phyloP scores from a whole-genome alignment of 2,329 filamentous ascomycete genomes.

The Aspergillus pseudoterreus region DNA sequence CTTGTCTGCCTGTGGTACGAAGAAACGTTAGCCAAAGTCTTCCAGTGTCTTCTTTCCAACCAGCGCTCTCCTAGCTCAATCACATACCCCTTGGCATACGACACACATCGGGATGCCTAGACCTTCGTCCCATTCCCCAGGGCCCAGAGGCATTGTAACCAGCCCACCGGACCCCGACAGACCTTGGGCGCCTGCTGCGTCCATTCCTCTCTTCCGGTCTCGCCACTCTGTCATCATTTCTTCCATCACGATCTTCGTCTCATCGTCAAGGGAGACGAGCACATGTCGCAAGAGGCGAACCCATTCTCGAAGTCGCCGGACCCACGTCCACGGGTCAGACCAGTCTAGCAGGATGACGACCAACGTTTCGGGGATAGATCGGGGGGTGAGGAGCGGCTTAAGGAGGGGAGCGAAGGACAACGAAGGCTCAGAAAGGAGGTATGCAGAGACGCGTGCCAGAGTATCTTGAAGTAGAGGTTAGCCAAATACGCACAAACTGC shows the following conservation, averaged over 20 bases:
- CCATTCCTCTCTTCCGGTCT: conserved; percentile 64
- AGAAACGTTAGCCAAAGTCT: conserved; percentile 15
- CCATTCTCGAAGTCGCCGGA: conserved; percentile 85
- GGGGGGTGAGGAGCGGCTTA: conserved; percentile 76
- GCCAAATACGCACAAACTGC: not conserved
- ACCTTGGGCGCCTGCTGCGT: conserved; percentile 50
- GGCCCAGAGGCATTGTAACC: conserved; percentile 72
- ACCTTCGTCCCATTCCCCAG: conserved; percentile 89
- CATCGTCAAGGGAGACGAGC: conserved; percentile 67
- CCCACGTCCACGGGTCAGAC: conserved; percentile 90
- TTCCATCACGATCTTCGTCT: conserved; percentile 79
- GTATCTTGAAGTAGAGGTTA: conserved; percentile 58
- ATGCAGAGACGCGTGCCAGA: conserved; percentile 81
- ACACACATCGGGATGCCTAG: conserved; percentile 84
- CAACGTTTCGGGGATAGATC: conserved; percentile 79
- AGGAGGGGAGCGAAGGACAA: conserved; percentile 78
- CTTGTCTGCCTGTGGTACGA: conserved; percentile 64
- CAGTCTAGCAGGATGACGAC: conserved; percentile 93
- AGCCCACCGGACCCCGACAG: conserved; percentile 62
- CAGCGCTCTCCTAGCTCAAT: not conserved
- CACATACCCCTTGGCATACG: conserved; percentile 85
- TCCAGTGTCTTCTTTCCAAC: not conserved
- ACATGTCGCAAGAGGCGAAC: conserved; percentile 77
- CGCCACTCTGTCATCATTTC: conserved; percentile 79
- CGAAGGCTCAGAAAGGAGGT: conserved; percentile 82